Conservation (phyloP, 2,329 filamentous ascomycete species). For the Dothideomycetidae sp. region DNA sequence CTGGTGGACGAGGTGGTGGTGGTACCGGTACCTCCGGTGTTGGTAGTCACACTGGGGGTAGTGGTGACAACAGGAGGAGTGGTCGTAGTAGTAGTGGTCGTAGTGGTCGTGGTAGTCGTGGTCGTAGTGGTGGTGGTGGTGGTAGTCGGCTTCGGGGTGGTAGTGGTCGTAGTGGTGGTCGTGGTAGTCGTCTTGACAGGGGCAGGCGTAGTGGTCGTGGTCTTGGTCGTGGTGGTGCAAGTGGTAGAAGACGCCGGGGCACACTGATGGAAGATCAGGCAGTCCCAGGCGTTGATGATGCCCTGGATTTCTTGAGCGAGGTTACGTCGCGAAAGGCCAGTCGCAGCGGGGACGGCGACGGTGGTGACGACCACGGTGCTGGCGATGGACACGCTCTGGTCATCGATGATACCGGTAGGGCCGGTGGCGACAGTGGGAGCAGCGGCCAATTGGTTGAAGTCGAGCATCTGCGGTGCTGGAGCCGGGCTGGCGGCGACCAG, state of each 20-base stretch:
- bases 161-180: slow-evolving; percentile 9
- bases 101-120: slow-evolving; percentile 6
- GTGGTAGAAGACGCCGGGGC: slow-evolving; percentile 2
- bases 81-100: slow-evolving; percentile 10
- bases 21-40: slow-evolving; percentile 2
- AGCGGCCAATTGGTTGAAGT: slow-evolving; percentile 13
- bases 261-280: slow-evolving; percentile 7
- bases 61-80: slow-evolving; percentile 5
- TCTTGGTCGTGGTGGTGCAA: slow-evolving; percentile 9
- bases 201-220: slow-evolving; percentile 1
- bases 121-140: slow-evolving; percentile 3
- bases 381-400: slow-evolving; percentile 11
- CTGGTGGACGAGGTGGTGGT: slow-evolving; percentile 15
- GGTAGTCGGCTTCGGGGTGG: slow-evolving; percentile 8
- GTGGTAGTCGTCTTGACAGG: slow-evolving; percentile 2
- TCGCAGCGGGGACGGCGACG: slow-evolving; percentile 13
- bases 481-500: slow-evolving; percentile 12
- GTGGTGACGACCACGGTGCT: slow-evolving; percentile 13
- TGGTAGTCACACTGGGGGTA: background rate
- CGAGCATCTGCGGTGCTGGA: slow-evolving; percentile 14
- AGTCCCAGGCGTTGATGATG: slow-evolving; percentile 11
- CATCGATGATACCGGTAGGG: slow-evolving; percentile 11
- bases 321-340: slow-evolving; percentile 7
- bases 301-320: background rate
- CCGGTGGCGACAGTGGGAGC: slow-evolving; percentile 13